Percentiles rank a stretch among this genome's conserved stretches.
Evolutionary conservation across 2,329 filamentous ascomycete species (phyloP).

Genomic region (Apiospora marii): DNA sequence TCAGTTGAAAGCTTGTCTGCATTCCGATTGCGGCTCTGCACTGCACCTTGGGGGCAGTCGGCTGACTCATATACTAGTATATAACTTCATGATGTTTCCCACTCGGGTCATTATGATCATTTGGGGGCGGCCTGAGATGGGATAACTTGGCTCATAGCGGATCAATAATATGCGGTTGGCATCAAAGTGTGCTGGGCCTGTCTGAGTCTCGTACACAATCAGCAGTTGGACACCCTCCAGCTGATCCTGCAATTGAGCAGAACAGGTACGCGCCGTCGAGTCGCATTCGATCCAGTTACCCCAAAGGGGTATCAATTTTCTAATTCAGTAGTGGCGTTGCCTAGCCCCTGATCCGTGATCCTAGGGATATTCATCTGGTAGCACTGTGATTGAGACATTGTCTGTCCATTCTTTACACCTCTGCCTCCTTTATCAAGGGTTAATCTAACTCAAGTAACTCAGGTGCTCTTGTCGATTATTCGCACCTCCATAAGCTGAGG

Average conservation of each 20-base stretch:
- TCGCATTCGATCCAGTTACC: background rate
- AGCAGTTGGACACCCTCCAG: background rate
- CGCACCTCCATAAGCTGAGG: background rate
- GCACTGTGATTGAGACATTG: conserved; percentile 9
- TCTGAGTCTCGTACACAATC: background rate
- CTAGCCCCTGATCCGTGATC: background rate
- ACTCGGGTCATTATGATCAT: background rate
- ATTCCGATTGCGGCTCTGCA: background rate
- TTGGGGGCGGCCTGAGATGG: background rate
- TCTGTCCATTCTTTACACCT: background rate
- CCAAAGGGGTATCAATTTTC: background rate
- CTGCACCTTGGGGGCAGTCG: background rate
- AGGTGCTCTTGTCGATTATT: background rate
- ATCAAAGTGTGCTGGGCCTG: background rate
- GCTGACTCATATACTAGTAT: background rate
- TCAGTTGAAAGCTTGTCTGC: background rate
- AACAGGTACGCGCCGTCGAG: background rate
- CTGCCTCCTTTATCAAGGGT: conserved; percentile 7
- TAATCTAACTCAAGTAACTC: conserved; percentile 20
- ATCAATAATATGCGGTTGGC: background rate
- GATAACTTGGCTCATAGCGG: background rate
- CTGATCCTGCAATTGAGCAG: too few relatives aligned
- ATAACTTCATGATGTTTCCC: background rate
- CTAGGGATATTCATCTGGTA: conserved; percentile 1
- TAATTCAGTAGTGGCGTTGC: background rate